Percentiles rank a stretch among this genome's conserved stretches.
Evolutionary conservation across 805 yeast species (phyloP).

Genomic region (Saccharomyces mikatae): DNA sequence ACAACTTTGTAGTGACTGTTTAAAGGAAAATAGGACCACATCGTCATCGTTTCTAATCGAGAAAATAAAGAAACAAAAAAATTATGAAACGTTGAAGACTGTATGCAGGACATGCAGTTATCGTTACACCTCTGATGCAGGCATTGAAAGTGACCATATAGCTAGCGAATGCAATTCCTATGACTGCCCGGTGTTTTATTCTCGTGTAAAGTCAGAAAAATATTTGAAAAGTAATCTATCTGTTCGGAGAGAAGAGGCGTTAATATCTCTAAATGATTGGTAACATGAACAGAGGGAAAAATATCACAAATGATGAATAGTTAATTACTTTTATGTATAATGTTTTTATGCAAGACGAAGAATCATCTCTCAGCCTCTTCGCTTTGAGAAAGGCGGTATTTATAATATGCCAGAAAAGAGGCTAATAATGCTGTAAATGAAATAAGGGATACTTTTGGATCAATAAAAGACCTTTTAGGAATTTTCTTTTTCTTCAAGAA

Average conservation of each 20-base stretch:
- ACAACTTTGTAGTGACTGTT: constrained; percentile 1
- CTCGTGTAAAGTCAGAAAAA: constrained; percentile 38
- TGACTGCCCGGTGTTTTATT: constrained; percentile 58
- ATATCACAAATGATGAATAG: background rate
- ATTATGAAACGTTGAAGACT: constrained; percentile 22
- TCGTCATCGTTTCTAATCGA: constrained; percentile 1
- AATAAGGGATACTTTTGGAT: background rate
- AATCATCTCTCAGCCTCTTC: background rate
- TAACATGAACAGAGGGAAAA: background rate
- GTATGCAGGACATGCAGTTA: constrained; percentile 35
- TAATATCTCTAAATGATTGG: constrained; percentile 17
- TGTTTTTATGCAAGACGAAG: background rate
- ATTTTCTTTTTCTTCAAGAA: background rate
- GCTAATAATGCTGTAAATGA: background rate
- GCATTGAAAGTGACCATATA: constrained; percentile 25
- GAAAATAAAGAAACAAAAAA: constrained; percentile 17
- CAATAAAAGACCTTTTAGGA: background rate
- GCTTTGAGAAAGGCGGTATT: background rate
- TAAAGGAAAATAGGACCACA: background rate
- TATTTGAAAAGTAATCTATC: constrained; percentile 20
- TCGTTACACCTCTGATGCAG: constrained; percentile 20
- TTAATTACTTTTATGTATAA: background rate
- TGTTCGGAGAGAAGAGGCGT: constrained; percentile 3
- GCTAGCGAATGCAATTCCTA: constrained; percentile 43
- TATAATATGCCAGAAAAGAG: background rate